Percentiles rank a stretch among this genome's conserved stretches.
These are phyloP conservation scores for Populus tremula DNA, from an alignment of 345 rosid genomes.

Conservation along the genomic window DNA sequence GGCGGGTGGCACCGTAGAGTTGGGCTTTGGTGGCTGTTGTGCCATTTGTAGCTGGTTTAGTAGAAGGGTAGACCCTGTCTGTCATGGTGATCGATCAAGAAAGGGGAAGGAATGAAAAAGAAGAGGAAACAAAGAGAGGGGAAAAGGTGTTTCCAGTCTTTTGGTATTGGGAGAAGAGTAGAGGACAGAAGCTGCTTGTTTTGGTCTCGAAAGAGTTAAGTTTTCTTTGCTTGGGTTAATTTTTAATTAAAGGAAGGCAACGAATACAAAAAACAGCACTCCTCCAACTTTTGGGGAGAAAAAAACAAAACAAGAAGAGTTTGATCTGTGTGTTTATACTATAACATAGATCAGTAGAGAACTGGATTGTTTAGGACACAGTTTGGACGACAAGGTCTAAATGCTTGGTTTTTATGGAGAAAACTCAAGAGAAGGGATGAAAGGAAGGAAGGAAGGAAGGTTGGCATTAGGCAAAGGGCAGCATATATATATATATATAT, in stretches of 20 bases:
- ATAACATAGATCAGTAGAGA: too few species aligned
- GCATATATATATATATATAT: neutral
- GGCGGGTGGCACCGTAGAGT: conserved; percentile 61
- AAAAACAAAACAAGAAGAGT: too few species aligned
- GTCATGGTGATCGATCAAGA: conserved; percentile 33
- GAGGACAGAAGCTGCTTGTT: neutral
- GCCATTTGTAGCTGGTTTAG: conserved; percentile 47
- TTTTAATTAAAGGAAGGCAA: too few species aligned
- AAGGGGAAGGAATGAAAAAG: neutral
- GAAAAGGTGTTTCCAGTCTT: too few species aligned
- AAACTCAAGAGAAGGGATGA: neutral
- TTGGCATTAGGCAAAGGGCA: neutral
- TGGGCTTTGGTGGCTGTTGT: conserved; percentile 51
- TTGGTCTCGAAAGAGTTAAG: neutral
- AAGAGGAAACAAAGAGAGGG: neutral
- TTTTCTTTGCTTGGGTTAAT: too few species aligned
- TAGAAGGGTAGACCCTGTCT: conserved; percentile 61
- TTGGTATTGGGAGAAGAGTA: neutral
- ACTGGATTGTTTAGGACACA: neutral
- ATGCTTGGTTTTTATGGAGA: neutral
- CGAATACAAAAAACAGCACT: too few species aligned
- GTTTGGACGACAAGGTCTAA: neutral
- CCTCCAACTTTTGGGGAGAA: too few species aligned
- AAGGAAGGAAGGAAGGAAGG: neutral
- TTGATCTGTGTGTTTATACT: too few species aligned